A percentile compares a stretch with the other conserved stretches of the same genome.
These are phyloP conservation scores for Alternaria tenuissima DNA, from an alignment of 2,329 filamentous ascomycete genomes.

Conservation along the genomic window DNA sequence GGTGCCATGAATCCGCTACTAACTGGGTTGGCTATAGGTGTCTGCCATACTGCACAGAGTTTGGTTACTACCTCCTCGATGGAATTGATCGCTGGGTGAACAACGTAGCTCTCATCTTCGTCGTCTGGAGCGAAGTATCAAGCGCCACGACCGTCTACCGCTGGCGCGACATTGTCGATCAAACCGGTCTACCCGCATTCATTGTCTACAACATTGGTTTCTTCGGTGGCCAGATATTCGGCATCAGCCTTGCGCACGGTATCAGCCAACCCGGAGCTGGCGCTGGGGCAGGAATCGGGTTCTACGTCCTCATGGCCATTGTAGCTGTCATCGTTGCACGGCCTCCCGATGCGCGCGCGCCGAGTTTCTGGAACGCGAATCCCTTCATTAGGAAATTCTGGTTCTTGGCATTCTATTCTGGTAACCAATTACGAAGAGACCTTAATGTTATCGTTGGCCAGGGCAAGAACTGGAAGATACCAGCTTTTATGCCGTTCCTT, in stretches of 20 bases:
- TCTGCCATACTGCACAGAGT: conserved; percentile 65
- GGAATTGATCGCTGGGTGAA: conserved; percentile 66
- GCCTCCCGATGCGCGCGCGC: conserved; percentile 53
- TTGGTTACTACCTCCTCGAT: conserved; percentile 64
- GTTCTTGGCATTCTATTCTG: conserved; percentile 66
- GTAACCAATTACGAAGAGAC: conserved; percentile 61
- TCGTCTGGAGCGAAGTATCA: conserved; percentile 63
- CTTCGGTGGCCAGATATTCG: conserved; percentile 62
- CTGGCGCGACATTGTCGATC: conserved; percentile 58
- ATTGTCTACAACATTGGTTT: conserved; percentile 61
- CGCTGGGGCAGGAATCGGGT: conserved; percentile 61
- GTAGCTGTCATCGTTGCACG: conserved; percentile 53
- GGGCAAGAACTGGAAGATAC: conserved; percentile 66
- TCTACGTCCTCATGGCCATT: conserved; percentile 58
- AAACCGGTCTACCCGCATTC: conserved; percentile 57
- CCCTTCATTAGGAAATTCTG: conserved; percentile 56
- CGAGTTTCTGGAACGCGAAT: conserved; percentile 55
- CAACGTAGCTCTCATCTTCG: conserved; percentile 63
- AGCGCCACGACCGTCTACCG: conserved; percentile 63
- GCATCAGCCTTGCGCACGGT: conserved; percentile 60
- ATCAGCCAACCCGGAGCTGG: conserved; percentile 54
- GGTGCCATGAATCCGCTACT: background rate
- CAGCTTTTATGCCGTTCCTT: conserved; percentile 60
- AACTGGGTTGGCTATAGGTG: conserved; percentile 38
- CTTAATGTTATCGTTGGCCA: conserved; percentile 63